Conservation (phyloP, 805 yeast species). For the Danielia oregonensis region DNA sequence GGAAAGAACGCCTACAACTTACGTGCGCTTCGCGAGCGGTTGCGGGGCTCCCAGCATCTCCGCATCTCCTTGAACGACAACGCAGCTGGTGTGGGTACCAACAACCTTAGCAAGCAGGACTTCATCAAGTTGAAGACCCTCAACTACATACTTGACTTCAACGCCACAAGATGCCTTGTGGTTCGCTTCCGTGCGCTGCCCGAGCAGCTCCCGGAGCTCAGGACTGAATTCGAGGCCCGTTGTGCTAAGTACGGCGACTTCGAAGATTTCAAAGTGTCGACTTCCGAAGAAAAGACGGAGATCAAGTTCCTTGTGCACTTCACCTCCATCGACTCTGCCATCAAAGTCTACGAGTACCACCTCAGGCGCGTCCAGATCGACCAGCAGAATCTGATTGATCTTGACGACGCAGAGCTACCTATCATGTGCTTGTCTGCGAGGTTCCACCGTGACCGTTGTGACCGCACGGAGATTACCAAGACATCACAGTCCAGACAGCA, state of each 20-base stretch:
- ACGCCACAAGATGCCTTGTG: conserved; percentile 35
- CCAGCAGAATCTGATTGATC: conserved; percentile 15
- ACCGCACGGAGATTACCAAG: conserved; percentile 20
- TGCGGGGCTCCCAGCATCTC: conserved; percentile 25
- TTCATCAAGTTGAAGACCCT: conserved; percentile 37
- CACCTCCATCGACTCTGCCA: conserved; percentile 44
- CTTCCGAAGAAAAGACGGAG: conserved; percentile 5
- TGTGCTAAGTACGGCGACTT: conserved; percentile 40
- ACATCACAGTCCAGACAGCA: conserved; percentile 1
- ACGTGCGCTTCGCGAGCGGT: conserved; percentile 18
- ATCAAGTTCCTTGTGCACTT: conserved; percentile 30
- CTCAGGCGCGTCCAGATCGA: conserved; percentile 20
- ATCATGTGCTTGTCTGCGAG: conserved; percentile 15
- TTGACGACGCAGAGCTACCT: conserved; percentile 10
- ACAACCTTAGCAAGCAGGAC: conserved; percentile 22
- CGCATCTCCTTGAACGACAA: conserved; percentile 27
- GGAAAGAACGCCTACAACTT: conserved; percentile 23
- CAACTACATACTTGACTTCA: conserved; percentile 36
- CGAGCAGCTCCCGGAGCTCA: conserved; percentile 13
- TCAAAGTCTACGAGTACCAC: conserved; percentile 39
- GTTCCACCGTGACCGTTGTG: conserved; percentile 39
- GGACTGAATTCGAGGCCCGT: conserved; percentile 22
- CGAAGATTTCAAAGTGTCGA: conserved; percentile 29
- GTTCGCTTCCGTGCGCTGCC: conserved; percentile 12
- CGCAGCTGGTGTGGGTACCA: conserved; percentile 2